A percentile compares a stretch with the other conserved stretches of the same genome.
phyloP scores from a whole-genome alignment of 306 rosid species.

The Vigna reflexopilosa region DNA sequence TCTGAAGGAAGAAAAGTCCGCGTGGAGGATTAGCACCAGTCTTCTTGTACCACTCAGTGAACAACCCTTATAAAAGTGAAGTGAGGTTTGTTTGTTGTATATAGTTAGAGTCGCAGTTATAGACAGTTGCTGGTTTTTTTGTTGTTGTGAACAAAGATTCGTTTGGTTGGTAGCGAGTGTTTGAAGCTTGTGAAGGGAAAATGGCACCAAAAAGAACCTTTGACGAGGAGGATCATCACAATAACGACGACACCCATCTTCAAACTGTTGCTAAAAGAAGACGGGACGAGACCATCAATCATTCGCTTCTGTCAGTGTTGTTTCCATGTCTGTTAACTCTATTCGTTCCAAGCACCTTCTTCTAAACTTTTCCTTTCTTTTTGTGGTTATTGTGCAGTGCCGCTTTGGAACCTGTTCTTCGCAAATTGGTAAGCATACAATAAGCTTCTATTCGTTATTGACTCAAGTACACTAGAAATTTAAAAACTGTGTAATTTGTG shows the following conservation, averaged over 20 bases:
- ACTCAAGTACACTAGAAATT: too few relatives aligned
- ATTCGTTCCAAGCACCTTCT: not conserved
- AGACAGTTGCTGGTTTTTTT: not conserved
- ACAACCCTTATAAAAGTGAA: too few relatives aligned
- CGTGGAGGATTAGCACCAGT: too few relatives aligned
- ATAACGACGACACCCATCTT: not conserved
- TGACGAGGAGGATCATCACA: not conserved
- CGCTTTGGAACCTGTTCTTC: slow-evolving; percentile 16
- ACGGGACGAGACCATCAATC: not conserved
- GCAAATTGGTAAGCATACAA: slow-evolving; percentile 46
- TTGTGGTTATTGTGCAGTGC: slow-evolving; percentile 42
- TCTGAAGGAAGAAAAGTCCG: too few relatives aligned
- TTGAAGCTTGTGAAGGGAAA: not conserved
- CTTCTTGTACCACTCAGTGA: too few relatives aligned
- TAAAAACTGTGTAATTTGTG: too few relatives aligned
- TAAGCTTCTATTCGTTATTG: not conserved
- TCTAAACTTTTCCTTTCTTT: not conserved
- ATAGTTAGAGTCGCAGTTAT: too few relatives aligned
- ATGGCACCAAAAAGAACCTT: slow-evolving; percentile 54
- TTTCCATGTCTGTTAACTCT: not conserved
- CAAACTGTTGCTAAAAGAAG: slow-evolving; percentile 40
- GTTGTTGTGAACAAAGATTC: too few relatives aligned
- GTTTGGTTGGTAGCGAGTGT: not conserved
- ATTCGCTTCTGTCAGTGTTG: not conserved
- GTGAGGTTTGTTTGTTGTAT: too few relatives aligned